A percentile compares a stretch with the other conserved stretches of the same genome.
Evolutionary conservation across 2,329 filamentous ascomycete genomes (phyloP).

Genomic region (Aspergillus candidus): DNA sequence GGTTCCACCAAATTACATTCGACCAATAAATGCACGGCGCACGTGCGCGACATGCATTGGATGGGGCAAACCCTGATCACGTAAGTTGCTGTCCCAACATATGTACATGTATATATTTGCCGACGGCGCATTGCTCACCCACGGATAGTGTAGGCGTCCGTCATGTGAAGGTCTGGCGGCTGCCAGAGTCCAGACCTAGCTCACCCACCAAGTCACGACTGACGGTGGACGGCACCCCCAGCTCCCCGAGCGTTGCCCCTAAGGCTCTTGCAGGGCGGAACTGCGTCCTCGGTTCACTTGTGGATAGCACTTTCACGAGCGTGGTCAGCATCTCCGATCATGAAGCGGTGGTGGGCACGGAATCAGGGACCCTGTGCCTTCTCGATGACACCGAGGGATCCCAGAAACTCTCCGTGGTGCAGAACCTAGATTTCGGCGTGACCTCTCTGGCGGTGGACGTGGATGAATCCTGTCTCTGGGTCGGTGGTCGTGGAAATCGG

Average conservation of each 20-base stretch:
- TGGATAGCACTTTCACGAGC: constrained; percentile 79
- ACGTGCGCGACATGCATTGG: constrained; percentile 83
- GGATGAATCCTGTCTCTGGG: constrained; percentile 53
- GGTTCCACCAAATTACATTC: constrained; percentile 72
- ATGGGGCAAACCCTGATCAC: constrained; percentile 78
- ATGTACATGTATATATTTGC: no score
- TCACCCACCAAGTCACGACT: constrained; percentile 62
- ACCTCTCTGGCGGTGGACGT: constrained; percentile 58
- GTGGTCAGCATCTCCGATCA: constrained; percentile 65
- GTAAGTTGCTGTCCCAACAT: constrained; percentile 27
- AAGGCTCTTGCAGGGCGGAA: constrained; percentile 81
- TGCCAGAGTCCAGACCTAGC: constrained; percentile 58
- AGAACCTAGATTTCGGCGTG: constrained; percentile 61
- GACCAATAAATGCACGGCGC: constrained; percentile 89
- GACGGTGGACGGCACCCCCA: constrained; percentile 29
- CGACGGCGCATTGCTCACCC: no score
- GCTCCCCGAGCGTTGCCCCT: constrained; percentile 42
- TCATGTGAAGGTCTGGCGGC: constrained; percentile 88
- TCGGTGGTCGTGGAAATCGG: constrained; percentile 62
- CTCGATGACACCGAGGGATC: constrained; percentile 69
- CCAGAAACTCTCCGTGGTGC: constrained; percentile 63
- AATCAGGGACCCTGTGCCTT: constrained; percentile 82
- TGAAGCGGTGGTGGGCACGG: constrained; percentile 76
- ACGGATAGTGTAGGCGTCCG: constrained; percentile 62
- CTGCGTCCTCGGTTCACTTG: constrained; percentile 71